phyloP scores from a whole-genome alignment of 176 grass and related monocot genomes.

The Ananas comosus region DNA sequence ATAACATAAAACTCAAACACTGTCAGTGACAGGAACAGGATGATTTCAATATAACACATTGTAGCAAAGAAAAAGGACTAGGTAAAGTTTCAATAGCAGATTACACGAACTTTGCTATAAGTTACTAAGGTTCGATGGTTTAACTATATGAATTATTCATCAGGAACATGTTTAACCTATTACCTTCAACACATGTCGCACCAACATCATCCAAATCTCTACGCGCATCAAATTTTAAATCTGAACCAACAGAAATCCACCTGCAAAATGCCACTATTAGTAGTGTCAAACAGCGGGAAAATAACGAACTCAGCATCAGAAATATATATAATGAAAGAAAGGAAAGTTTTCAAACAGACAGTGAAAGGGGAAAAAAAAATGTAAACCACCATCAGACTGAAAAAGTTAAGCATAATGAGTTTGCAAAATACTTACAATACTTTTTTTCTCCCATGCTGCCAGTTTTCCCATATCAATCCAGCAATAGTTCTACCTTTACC shows the following conservation, averaged over 20 bases:
- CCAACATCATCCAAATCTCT: slow-evolving; percentile 99
- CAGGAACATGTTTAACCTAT: not conserved
- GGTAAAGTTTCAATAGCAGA: too few species aligned
- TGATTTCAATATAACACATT: too few species aligned
- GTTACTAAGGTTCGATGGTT: too few species aligned
- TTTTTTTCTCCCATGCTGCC: slow-evolving; percentile 86
- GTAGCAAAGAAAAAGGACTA: too few species aligned
- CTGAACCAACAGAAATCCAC: slow-evolving; percentile 94
- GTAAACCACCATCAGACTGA: not conserved
- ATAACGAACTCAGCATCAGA: too few species aligned
- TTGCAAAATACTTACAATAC: slow-evolving; percentile 60
- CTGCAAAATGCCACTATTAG: slow-evolving; percentile 33
- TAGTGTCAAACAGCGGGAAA: not conserved
- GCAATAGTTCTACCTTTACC: slow-evolving; percentile 99
- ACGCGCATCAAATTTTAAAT: slow-evolving; percentile 91
- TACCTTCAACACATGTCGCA: slow-evolving; percentile 87
- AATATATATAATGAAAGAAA: not conserved
- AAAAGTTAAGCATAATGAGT: not conserved
- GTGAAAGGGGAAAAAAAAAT: not conserved
- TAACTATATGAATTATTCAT: not conserved
- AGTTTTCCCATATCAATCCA: slow-evolving; percentile 98
- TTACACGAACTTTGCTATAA: too few species aligned
- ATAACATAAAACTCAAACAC: too few species aligned
- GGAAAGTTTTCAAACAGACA: not conserved
- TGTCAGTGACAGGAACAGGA: too few species aligned